phyloP scores from a whole-genome alignment of 2,329 filamentous ascomycete genomes.

The Phialophora chinensis region DNA sequence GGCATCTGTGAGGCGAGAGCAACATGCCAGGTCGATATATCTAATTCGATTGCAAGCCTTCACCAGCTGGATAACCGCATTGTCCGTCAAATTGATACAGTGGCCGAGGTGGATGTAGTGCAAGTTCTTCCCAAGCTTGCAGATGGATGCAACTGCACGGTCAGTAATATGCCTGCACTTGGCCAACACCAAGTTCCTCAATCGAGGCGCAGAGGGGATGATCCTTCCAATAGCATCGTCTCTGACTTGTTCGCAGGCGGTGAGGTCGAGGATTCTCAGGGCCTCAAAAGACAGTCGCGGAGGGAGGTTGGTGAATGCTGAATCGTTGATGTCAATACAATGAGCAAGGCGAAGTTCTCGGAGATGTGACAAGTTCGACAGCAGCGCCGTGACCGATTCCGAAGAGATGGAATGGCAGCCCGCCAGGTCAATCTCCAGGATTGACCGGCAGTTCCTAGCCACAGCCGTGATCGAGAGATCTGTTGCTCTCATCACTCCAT shows the following conservation, averaged over 20 bases:
- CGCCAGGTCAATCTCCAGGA: conserved; percentile 94
- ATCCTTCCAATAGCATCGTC: conserved; percentile 90
- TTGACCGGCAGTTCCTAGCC: conserved; percentile 84
- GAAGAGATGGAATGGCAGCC: conserved; percentile 83
- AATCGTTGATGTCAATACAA: conserved; percentile 82
- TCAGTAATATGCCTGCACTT: conserved; percentile 96
- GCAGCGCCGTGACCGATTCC: conserved; percentile 78
- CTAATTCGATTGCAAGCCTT: conserved; percentile 88
- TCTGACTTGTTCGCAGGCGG: conserved; percentile 81
- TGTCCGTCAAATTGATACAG: conserved; percentile 88
- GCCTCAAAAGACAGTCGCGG: conserved; percentile 76
- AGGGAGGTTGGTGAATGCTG: conserved; percentile 83
- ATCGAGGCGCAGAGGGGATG: conserved; percentile 79
- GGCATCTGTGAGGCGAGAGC: conserved; percentile 81
- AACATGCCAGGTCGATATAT: conserved; percentile 98
- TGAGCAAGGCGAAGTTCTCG: conserved; percentile 86
- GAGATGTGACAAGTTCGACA: conserved; percentile 79
- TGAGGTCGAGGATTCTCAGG: conserved; percentile 90
- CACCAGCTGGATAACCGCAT: conserved; percentile 82
- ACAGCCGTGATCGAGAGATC: conserved; percentile 84
- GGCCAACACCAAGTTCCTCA: conserved; percentile 90
- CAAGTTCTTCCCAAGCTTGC: conserved; percentile 88
- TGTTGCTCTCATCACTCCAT: conserved; percentile 84
- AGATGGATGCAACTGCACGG: conserved; percentile 82
- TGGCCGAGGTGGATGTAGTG: conserved; percentile 97